A percentile compares a stretch with the other conserved stretches of the same genome.
These are phyloP conservation scores for Cyberlindnera lachancei DNA, from an alignment of 805 yeast species.

Conservation along the genomic window DNA sequence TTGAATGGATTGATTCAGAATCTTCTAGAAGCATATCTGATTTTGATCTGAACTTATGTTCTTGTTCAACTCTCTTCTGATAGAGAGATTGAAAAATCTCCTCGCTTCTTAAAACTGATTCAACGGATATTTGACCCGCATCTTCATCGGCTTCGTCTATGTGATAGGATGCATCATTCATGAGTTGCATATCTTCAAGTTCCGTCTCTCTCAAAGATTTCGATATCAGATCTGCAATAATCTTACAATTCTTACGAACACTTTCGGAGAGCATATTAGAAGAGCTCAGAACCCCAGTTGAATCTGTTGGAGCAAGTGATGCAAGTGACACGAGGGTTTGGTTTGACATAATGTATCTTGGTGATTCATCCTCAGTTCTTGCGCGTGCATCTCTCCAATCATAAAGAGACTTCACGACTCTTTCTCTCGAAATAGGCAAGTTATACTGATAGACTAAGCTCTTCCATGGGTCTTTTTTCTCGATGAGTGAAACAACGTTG, in stretches of 20 bases:
- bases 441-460: conserved; percentile 57
- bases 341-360: conserved; percentile 77
- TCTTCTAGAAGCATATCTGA: too few relatives aligned
- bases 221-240: conserved; percentile 51
- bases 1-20: conserved; percentile 4
- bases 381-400: conserved; percentile 83
- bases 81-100: conserved; percentile 1
- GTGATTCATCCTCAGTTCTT: conserved; percentile 73
- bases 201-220: conserved; percentile 16
- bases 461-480: conserved; percentile 60
- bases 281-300: conserved; percentile 44
- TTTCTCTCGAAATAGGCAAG: conserved; percentile 45
- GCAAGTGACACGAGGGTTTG: conserved; percentile 62
- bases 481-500: conserved; percentile 42
- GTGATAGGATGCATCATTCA: conserved; percentile 21
- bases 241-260: conserved; percentile 51
- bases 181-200: conserved; percentile 31
- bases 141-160: not conserved
- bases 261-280: conserved; percentile 41
- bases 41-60: not conserved
- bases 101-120: conserved; percentile 9
- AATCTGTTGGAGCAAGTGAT: conserved; percentile 48
- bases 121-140: conserved; percentile 5
- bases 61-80: not conserved
- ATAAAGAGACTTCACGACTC: conserved; percentile 52